A percentile compares a stretch with the other conserved stretches of the same genome.
Evolutionary conservation across 306 rosid genomes (phyloP).

Genomic region (Fagus sylvatica): DNA sequence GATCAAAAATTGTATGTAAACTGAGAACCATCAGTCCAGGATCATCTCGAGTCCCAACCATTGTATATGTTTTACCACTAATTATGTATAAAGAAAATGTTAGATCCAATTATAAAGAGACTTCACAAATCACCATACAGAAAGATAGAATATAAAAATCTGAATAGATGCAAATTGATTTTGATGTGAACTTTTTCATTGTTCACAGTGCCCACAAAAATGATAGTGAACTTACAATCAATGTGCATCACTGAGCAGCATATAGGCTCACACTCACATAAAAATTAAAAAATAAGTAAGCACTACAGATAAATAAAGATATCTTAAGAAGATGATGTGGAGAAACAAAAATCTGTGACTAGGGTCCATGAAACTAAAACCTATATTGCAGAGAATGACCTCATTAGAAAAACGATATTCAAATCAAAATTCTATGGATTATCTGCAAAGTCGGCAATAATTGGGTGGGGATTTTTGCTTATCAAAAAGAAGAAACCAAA

Average conservation of each 20-base stretch:
- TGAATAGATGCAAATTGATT: neutral
- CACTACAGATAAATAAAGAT: neutral
- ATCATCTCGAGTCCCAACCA: constrained; percentile 65
- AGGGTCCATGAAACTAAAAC: neutral
- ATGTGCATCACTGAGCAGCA: neutral
- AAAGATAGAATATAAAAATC: constrained; percentile 1
- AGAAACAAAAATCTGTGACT: neutral
- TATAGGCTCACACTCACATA: neutral
- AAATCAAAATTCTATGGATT: neutral
- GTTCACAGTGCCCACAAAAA: neutral
- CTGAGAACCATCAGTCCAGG: constrained; percentile 78
- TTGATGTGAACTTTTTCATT: neutral
- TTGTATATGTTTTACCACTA: constrained; percentile 68
- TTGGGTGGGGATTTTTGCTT: neutral
- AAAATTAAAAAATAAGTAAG: neutral
- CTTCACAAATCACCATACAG: neutral
- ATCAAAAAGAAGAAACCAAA: neutral
- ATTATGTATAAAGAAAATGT: neutral
- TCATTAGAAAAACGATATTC: neutral
- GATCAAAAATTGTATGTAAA: constrained; percentile 54
- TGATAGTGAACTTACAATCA: neutral
- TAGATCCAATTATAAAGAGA: constrained; percentile 6
- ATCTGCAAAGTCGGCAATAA: neutral
- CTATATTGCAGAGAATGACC: neutral
- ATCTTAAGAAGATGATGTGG: neutral